Base-by-base conservation (phyloP, 495 filamentous ascomycete genomes). In the Lepraria neglecta region DNA sequence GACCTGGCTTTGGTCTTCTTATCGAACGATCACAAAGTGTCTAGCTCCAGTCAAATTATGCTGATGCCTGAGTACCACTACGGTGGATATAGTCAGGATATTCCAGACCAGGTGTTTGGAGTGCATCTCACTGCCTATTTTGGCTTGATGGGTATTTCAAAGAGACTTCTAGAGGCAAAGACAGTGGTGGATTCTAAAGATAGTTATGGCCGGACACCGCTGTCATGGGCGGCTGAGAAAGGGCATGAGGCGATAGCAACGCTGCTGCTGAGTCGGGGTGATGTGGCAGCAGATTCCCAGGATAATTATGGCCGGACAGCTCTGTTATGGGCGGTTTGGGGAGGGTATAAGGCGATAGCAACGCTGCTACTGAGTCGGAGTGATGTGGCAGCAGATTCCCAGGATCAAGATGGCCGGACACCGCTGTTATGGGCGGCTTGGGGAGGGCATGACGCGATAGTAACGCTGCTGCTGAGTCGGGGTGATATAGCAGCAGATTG, bases 171-270 rank as follows among this genome's bases (percentile, higher is more conserved):
- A 15, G 27, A 61, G 40, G 24, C 21, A 10, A 30, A 27, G 30
- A 10, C 21, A 1, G 24, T 47, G 2, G 27, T 64, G 5, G 6
- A 71, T 31, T 50, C 53, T 19, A 61, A 58, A 51, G 67, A 69
- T 44, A 63, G 67, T 31, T 3, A 52, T 19, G 68, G 68, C 7
- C 69, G 68, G 61, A 72, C 76, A 5, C 67, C 73, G 6, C 67
- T 79, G 24, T 72, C 66, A 43, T 73, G 69, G 56, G 75, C 76
- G 17, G 70, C 71, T 17, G 68, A 71, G 33, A 71, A 68, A 4
- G 73, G 73, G 42, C 64, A 77, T 56, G 64, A 63, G 17, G 65
- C 19, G n/a, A 64, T 74, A 21, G 72, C 73, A 21, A 66, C 61
- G 63, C 53, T 70, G 15, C 65, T 73, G 15, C 1, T 56, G 21